Evolutionary conservation across 1,284 basidiomycete species (phyloP), one percentile per base, ranked within the genome.

Genomic region (Apiotrichum sp.): DNA sequence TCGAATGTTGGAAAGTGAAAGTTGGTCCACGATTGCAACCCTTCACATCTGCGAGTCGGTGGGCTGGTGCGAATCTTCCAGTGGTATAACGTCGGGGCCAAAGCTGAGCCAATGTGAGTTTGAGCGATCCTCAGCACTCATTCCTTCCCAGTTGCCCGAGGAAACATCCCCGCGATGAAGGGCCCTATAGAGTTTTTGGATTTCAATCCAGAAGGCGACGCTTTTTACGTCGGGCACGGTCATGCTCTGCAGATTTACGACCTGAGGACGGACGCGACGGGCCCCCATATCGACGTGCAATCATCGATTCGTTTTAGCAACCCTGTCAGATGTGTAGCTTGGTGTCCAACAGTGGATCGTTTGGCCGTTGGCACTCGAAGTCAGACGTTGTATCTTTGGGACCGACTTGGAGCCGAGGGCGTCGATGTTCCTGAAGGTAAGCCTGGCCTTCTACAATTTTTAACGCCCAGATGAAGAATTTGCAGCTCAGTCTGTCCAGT

Each of bases 171-270:
- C 0, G 5, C 32, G 4, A 4, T 31, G 9, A 16, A 29, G 8
- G 32, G 32, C 4, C 35, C 49, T 5, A 50, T 59, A 11, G 32
- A 4, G 2, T 86, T 89, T 61, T 73, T 93, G 33, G 83, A 86
- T 46, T 93, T 89, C 82, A 89, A 89, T 71, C 78, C 81, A 44
- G 83, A 82, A 13, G 89, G 88, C 10, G 84, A 79, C 1, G 74
- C 88, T 14, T 73, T 93, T 4, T 79, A 89, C 36, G 82, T 84
- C 39, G 47, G 39, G 2, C 51, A 52, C 13, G 54, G 52, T 13
- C 14, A 62, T 8, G 54, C 66, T 0, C 38, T 74, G 1, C 69
- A 74, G 44, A 64, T 76, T 3, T 68, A 74, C 2, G 72, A 72
- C 1, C 57, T 65, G 1, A 46, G 58, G 3, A 50, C 66, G 0